These are phyloP conservation scores for Colletotrichum abscissum DNA, from an alignment of 2,329 filamentous ascomycete genomes.

Conservation along the genomic window DNA sequence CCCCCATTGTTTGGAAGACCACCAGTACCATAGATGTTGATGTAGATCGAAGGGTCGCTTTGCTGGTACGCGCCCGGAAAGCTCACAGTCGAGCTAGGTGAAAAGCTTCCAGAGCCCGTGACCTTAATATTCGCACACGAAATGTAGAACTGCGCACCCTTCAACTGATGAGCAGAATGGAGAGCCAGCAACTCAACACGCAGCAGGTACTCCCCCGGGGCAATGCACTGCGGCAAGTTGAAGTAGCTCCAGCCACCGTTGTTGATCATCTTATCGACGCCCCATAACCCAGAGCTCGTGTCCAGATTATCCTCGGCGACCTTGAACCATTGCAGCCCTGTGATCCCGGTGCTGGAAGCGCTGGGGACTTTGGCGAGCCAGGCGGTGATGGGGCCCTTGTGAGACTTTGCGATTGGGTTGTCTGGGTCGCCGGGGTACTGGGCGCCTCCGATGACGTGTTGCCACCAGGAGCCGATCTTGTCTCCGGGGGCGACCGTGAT, in stretches of 20 bases:
- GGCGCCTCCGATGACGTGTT: constrained; percentile 64
- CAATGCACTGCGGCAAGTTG: constrained; percentile 61
- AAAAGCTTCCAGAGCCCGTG: constrained; percentile 52
- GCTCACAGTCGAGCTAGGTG: constrained; percentile 50
- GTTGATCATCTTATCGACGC: constrained; percentile 56
- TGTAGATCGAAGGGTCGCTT: constrained; percentile 55
- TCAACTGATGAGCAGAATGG: constrained; percentile 56
- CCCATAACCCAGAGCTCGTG: constrained; percentile 56
- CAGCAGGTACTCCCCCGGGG: constrained; percentile 65
- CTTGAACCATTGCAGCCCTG: constrained; percentile 44
- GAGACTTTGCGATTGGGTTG: constrained; percentile 65
- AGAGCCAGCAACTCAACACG: constrained; percentile 65
- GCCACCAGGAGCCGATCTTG: constrained; percentile 62
- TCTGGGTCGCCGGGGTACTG: constrained; percentile 61
- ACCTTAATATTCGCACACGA: constrained; percentile 69
- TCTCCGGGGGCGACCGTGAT: constrained; percentile 63
- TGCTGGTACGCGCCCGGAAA: constrained; percentile 58
- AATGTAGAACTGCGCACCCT: constrained; percentile 64
- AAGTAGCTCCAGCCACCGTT: constrained; percentile 60
- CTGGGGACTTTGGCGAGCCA: constrained; percentile 66
- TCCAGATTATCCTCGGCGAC: constrained; percentile 62
- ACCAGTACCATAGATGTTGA: constrained; percentile 58
- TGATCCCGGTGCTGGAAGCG: constrained; percentile 55
- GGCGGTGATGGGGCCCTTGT: constrained; percentile 65
- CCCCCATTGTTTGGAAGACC: constrained; percentile 55